Percentiles rank a stretch among this genome's conserved stretches.
Evolutionary conservation across 31 red algal genomes (phyloP).

Genomic region (Asparagopsis taxiformis): DNA sequence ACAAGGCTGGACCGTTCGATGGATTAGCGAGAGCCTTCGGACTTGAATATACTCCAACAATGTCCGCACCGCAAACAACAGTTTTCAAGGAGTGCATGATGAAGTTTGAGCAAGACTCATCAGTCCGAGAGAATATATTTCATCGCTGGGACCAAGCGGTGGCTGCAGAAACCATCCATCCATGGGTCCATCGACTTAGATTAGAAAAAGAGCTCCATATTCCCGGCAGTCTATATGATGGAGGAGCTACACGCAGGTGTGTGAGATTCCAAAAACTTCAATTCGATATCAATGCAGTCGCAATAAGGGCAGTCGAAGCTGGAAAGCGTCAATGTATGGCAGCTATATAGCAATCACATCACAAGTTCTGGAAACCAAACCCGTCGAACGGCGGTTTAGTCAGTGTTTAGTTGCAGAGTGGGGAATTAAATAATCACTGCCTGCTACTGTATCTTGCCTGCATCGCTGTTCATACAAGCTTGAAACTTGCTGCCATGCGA

Average conservation of each 20-base stretch:
- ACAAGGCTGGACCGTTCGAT: slow-evolving; percentile 75
- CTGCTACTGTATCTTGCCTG: neutral
- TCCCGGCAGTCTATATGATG: slow-evolving; percentile 55
- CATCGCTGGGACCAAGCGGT: slow-evolving; percentile 68
- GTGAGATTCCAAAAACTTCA: slow-evolving; percentile 57
- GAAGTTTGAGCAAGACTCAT: slow-evolving; percentile 20
- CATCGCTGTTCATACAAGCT: slow-evolving; percentile 11
- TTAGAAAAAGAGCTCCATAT: slow-evolving; percentile 59
- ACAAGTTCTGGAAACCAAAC: neutral
- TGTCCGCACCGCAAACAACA: slow-evolving; percentile 68
- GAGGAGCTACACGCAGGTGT: slow-evolving; percentile 51
- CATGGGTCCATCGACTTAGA: slow-evolving; percentile 41
- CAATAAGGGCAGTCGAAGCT: slow-evolving; percentile 30
- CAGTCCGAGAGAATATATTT: slow-evolving; percentile 33
- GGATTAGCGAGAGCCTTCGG: slow-evolving; percentile 52
- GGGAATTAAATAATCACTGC: neutral
- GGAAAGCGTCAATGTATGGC: slow-evolving; percentile 28
- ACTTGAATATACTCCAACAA: slow-evolving; percentile 50
- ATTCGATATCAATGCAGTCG: slow-evolving; percentile 65
- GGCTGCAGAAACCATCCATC: slow-evolving; percentile 14
- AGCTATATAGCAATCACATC: neutral
- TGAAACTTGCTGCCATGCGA: slow-evolving; percentile 40
- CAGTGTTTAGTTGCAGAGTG: neutral
- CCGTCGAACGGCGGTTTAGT: no score
- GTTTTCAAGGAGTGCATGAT: slow-evolving; percentile 73